These are phyloP conservation scores for Parietaria judaica DNA, from an alignment of 306 rosid species.

Conservation along the genomic window DNA sequence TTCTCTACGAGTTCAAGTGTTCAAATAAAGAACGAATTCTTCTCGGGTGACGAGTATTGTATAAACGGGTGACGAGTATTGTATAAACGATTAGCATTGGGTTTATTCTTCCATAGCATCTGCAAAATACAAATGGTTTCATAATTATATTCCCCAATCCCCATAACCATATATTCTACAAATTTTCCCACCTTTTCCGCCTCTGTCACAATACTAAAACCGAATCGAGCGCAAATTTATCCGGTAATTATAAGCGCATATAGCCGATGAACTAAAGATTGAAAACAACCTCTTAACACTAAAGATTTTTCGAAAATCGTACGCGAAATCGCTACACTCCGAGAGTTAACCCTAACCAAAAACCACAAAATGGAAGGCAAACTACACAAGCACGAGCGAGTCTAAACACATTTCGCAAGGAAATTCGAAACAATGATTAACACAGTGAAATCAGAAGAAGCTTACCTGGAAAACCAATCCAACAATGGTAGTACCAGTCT, in stretches of 20 bases:
- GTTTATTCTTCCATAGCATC: not conserved
- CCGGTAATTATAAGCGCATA: not conserved
- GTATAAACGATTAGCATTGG: not conserved
- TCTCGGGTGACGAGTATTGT: not conserved
- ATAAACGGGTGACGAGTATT: not conserved
- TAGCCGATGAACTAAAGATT: not conserved
- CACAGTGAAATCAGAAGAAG: not conserved
- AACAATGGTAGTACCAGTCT: constrained; percentile 91
- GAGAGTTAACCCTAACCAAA: not conserved
- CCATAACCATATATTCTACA: not conserved
- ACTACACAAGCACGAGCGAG: not conserved
- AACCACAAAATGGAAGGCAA: not conserved
- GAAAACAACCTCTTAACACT: not conserved
- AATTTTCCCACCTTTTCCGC: not conserved
- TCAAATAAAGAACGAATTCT: no score
- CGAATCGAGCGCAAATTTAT: not conserved
- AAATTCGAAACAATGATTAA: not conserved
- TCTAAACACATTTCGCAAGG: not conserved
- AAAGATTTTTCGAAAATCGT: not conserved
- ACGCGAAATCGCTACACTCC: not conserved
- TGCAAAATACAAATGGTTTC: not conserved
- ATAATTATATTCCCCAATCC: not conserved
- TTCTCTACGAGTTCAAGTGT: no score
- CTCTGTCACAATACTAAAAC: not conserved
- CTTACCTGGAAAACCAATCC: constrained; percentile 71